A percentile compares a stretch with the other conserved stretches of the same genome.
These are phyloP conservation scores for Fusarium phyllophilum DNA, from an alignment of 2,329 filamentous ascomycete genomes.

Conservation along the genomic window DNA sequence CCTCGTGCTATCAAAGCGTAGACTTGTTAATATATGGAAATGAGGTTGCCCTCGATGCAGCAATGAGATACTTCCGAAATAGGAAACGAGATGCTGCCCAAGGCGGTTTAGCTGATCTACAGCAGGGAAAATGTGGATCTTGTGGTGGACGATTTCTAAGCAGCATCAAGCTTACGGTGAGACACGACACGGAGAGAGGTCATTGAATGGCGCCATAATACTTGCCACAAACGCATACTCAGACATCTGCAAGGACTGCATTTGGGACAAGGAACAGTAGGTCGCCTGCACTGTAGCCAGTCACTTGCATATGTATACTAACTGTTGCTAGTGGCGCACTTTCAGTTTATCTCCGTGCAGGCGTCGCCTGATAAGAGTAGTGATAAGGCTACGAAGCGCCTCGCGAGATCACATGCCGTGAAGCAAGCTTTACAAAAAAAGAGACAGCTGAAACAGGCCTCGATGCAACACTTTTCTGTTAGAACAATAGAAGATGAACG, in stretches of 20 bases:
- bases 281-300: not conserved
- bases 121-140: not conserved
- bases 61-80: conserved; percentile 5
- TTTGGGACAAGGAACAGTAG: not conserved
- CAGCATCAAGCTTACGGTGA: not conserved
- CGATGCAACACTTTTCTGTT: conserved; percentile 16
- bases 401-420: conserved; percentile 36
- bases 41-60: not conserved
- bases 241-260: not conserved
- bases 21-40: not conserved
- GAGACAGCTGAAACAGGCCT: conserved; percentile 8
- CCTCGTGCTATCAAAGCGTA: not conserved
- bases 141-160: conserved; percentile 6
- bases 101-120: not conserved
- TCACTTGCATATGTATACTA: too few relatives aligned
- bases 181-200: not conserved
- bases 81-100: conserved; percentile 7
- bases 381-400: conserved; percentile 1
- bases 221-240: not conserved
- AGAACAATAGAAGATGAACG: not conserved
- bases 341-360: conserved; percentile 31
- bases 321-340: not conserved
- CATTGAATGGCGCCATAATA: not conserved
- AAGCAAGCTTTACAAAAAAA: conserved; percentile 25
- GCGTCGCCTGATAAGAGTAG: not conserved